Percentiles rank a stretch among this genome's conserved stretches.
phyloP scores from a whole-genome alignment of 164 flowering plant genomes.

The Chloranthus sessilifolius region DNA sequence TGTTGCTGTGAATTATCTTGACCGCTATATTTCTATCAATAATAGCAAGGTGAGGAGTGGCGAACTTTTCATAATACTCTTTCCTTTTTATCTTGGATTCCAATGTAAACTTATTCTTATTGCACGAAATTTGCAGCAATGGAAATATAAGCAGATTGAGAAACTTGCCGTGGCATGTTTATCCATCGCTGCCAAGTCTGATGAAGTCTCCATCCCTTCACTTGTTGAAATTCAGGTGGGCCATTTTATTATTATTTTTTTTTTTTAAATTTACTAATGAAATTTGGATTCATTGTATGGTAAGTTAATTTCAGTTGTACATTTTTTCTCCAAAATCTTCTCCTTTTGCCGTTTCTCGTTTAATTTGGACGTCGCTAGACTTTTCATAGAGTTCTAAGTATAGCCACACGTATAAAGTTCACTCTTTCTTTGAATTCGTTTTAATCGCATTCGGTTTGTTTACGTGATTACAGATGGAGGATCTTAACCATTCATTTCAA shows the following conservation, averaged over 20 bases:
- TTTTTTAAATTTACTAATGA: background rate
- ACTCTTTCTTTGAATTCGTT: background rate
- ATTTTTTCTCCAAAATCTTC: too few species aligned
- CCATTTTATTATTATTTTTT: background rate
- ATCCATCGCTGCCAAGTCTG: conserved; percentile 54
- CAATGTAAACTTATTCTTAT: too few species aligned
- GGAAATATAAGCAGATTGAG: conserved; percentile 47
- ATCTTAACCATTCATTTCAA: conserved; percentile 31
- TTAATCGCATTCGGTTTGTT: background rate
- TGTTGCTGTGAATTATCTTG: conserved; percentile 54
- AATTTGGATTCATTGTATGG: too few species aligned
- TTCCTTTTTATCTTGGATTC: background rate
- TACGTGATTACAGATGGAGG: conserved; percentile 31
- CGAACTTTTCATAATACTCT: background rate
- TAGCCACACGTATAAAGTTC: too few species aligned
- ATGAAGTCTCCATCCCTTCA: conserved; percentile 32
- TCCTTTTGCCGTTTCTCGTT: too few species aligned
- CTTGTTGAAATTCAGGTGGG: conserved; percentile 53
- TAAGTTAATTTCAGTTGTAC: too few species aligned
- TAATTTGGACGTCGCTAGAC: too few species aligned
- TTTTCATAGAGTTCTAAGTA: too few species aligned
- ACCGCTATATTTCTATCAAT: conserved; percentile 46
- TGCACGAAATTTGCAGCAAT: conserved; percentile 23
- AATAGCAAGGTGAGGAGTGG: conserved; percentile 31
- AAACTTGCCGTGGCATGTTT: conserved; percentile 53